Evolutionary conservation across 1,139 yeast genomes (phyloP).

Genomic region (Pichia sp.): DNA sequence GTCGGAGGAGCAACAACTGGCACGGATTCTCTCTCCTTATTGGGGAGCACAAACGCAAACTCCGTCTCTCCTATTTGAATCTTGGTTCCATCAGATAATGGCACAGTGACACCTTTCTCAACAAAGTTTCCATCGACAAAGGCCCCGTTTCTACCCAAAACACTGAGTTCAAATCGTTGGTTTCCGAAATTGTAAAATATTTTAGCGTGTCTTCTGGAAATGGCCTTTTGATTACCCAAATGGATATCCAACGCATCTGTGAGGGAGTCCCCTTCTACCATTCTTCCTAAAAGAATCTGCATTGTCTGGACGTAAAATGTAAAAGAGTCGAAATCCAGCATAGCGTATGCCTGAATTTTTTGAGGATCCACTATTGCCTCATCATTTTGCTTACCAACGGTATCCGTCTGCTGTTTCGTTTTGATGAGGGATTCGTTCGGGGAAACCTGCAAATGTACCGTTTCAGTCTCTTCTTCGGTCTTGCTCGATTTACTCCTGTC

Average conservation of each 20-base stretch:
- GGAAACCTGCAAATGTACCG: slow-evolving; percentile 15
- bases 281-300: slow-evolving; percentile 87
- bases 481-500: slow-evolving; percentile 3
- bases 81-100: slow-evolving; percentile 75
- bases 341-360: slow-evolving; percentile 79
- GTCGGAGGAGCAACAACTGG: not conserved
- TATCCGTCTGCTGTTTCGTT: not conserved
- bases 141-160: slow-evolving; percentile 92
- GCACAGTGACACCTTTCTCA: slow-evolving; percentile 86
- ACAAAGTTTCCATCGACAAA: slow-evolving; percentile 87
- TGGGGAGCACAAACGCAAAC: slow-evolving; percentile 79
- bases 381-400: slow-evolving; percentile 3
- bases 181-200: slow-evolving; percentile 94
- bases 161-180: slow-evolving; percentile 84
- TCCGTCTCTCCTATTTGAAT: slow-evolving; percentile 92
- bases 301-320: slow-evolving; percentile 94
- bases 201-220: slow-evolving; percentile 88
- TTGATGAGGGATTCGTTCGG: slow-evolving; percentile 3
- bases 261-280: slow-evolving; percentile 62
- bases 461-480: slow-evolving; percentile 17
- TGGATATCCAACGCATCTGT: slow-evolving; percentile 80
- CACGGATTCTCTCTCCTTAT: slow-evolving; percentile 23
- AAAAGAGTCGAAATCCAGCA: slow-evolving; percentile 86
- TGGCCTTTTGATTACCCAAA: slow-evolving; percentile 84
- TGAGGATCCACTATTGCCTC: slow-evolving; percentile 15